Evolutionary conservation across 2,329 filamentous ascomycete species (phyloP), one percentile per base, ranked within the genome.

Genomic region (Fusarium dimerum): DNA sequence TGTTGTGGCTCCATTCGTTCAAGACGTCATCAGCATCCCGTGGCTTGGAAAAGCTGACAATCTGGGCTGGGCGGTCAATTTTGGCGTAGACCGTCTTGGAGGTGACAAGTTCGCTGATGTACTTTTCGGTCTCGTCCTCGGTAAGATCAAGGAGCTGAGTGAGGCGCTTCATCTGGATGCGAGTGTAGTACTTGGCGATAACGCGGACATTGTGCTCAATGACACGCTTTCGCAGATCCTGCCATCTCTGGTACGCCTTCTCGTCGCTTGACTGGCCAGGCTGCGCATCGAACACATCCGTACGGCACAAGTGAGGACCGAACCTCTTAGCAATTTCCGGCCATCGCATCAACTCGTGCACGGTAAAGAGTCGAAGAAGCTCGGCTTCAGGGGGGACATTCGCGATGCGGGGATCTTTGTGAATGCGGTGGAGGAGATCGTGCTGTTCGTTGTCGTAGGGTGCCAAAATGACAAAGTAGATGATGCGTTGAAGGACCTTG

Each of bases 131-230:
- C 79, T 99, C 94, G 54, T 96, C 91, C 71, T 96, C 92, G 1
- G 88, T 88, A 61, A 99, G 80, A 70, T 99, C 94, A 51, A 99
- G 85, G 30, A 99, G 84, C 72, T 94, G 83, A 8, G 92, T 96
- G 56, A 99, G 80, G 34, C 94, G 90, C 60, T 87, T 85, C 82
- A 97, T 94, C 71, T 91, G 88, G 69, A 99, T 96, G 64, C 94
- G 90, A 18, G 94, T 99, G 78, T 99, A 99, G 81, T 99, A 99
- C 76, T 96, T 96, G 65, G 94, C 94, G 38, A 99, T 85, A 2
- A 99, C 94, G 47, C 94, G 90, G 48, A 99, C 93, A 63, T 99
- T 99, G 78, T 99, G 94, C 78, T 99, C 94, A 66, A 99, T 99
- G 56, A 99, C 94, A 48, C 94, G 92, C 82, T 97, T 97, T 67